phyloP scores from a whole-genome alignment of 139 green algal species.

The Coelastrella sp. region DNA sequence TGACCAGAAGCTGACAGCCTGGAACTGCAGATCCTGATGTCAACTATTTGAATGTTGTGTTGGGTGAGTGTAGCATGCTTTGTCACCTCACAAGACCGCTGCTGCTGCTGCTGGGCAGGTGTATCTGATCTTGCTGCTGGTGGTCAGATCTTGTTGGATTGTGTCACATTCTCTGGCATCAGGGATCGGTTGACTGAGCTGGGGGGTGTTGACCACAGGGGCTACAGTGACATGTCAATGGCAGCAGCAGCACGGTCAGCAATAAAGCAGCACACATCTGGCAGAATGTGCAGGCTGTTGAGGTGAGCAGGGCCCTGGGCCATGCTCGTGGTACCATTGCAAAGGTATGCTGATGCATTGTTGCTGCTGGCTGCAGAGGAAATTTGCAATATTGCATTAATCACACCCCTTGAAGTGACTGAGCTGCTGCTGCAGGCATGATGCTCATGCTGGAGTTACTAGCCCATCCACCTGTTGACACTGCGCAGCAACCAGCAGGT shows the following conservation, averaged over 20 bases:
- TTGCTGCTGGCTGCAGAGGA: background rate
- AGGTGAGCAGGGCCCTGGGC: background rate
- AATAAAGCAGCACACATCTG: constrained; percentile 19
- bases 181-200: constrained; percentile 31
- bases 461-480: no score
- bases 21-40: no score
- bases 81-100: background rate
- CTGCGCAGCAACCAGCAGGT: no score
- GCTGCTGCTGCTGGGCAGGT: background rate
- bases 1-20: no score
- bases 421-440: background rate
- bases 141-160: constrained; percentile 37
- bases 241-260: background rate
- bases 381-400: background rate
- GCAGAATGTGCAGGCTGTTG: background rate
- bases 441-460: no score
- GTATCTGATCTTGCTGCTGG: constrained; percentile 37
- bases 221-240: constrained; percentile 43
- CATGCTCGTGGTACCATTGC: no score
- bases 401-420: background rate
- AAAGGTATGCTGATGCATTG: background rate
- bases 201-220: constrained; percentile 21
- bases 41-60: no score
- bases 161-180: constrained; percentile 1
- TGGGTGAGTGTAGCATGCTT: no score